Evolutionary conservation across 768 basidiomycete genomes (phyloP).

Genomic region (Pisolithus microcarpus): DNA sequence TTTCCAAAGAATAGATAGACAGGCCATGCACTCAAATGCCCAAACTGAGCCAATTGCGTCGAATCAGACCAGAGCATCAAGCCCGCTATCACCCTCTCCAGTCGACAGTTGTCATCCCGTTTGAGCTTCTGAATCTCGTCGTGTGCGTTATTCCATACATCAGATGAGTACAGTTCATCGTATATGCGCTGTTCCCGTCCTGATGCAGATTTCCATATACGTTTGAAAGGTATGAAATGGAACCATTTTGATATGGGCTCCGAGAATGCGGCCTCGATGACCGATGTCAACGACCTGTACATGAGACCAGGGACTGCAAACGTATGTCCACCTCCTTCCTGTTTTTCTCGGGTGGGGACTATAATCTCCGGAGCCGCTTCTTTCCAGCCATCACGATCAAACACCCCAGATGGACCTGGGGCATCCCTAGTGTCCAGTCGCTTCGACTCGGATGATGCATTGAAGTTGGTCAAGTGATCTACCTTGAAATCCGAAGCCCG

Average conservation of each 20-base stretch:
- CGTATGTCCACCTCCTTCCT: neutral
- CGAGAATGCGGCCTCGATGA: slow-evolving; percentile 6
- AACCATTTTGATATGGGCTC: slow-evolving; percentile 5
- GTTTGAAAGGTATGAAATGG: slow-evolving; percentile 21
- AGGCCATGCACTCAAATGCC: too few species aligned
- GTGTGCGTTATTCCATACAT: slow-evolving; percentile 11
- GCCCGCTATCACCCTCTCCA: slow-evolving; percentile 4
- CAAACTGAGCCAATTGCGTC: slow-evolving; percentile 18
- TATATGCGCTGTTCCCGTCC: slow-evolving; percentile 5
- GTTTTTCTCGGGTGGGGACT: neutral
- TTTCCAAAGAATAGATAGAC: too few species aligned
- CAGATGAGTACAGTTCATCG: slow-evolving; percentile 16
- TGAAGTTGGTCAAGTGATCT: neutral
- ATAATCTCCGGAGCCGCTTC: too few species aligned
- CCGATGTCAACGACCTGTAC: slow-evolving; percentile 8
- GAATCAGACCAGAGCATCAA: slow-evolving; percentile 3
- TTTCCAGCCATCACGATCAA: slow-evolving; percentile 1
- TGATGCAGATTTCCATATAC: slow-evolving; percentile 3
- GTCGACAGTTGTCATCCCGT: neutral
- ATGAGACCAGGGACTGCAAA: slow-evolving; percentile 8
- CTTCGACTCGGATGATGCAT: neutral
- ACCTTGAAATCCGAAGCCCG: neutral
- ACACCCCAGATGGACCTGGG: neutral
- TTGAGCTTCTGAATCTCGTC: slow-evolving; percentile 11
- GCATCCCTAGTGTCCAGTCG: neutral